These are phyloP conservation scores for Pythium vanterpoolii DNA, from an alignment of 352 stramenopile species.

Conservation along the genomic window DNA sequence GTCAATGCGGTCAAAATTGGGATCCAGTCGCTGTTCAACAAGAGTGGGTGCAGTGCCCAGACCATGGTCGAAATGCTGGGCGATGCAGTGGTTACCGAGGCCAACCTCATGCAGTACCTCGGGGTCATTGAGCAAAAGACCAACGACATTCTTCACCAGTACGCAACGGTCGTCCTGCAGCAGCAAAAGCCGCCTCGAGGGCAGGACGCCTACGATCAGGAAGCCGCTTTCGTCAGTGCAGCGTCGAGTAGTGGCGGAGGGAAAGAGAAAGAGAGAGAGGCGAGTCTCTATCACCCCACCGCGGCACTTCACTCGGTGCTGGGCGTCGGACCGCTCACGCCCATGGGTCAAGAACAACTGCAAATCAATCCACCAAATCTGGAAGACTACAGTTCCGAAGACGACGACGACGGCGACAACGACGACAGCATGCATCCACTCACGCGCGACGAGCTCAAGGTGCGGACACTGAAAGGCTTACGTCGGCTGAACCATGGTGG, in stretches of 20 bases:
- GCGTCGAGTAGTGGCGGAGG: too few relatives aligned
- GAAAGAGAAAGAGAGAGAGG: constrained; percentile 2
- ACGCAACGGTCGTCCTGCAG: constrained; percentile 41
- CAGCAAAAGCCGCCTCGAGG: constrained; percentile 28
- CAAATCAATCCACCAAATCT: constrained; percentile 94
- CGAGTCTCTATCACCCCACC: background rate
- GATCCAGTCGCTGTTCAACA: constrained; percentile 73
- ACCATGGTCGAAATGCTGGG: constrained; percentile 84
- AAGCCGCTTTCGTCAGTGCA: too few relatives aligned
- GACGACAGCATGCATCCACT: constrained; percentile 87
- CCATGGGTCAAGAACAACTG: constrained; percentile 88
- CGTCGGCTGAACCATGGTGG: constrained; percentile 47
- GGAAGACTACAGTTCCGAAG: constrained; percentile 94
- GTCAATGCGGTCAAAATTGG: constrained; percentile 88
- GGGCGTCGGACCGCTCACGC: constrained; percentile 75
- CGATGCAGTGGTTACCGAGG: constrained; percentile 88
- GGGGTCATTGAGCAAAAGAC: constrained; percentile 93
- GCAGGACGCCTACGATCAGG: too few relatives aligned
- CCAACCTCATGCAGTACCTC: constrained; percentile 95
- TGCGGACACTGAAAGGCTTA: constrained; percentile 85
- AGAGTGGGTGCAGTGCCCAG: constrained; percentile 80
- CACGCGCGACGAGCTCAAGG: constrained; percentile 90
- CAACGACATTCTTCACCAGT: constrained; percentile 91
- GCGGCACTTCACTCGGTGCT: constrained; percentile 66
- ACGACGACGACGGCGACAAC: constrained; percentile 85